Evolutionary conservation across 1,284 basidiomycete species (phyloP), one percentile per base, ranked within the genome.

Genomic region (Limonomyces culmigenus): DNA sequence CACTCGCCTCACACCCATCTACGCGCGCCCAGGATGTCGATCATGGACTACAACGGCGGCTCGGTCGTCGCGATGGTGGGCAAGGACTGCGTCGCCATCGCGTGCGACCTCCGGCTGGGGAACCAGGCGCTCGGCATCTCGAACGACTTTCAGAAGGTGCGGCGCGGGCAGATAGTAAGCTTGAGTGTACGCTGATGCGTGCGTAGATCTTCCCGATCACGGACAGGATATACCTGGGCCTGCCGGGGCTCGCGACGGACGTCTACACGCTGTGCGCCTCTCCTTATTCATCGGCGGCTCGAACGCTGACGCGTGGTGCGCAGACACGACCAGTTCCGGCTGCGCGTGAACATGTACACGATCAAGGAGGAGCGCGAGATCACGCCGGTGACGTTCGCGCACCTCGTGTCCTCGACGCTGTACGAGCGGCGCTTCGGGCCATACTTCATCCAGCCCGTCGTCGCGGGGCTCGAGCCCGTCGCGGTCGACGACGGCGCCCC

Each of bases 361-460:
- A 96, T 99, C 73, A 99, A 98, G 63, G 95, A 99, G 56, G 93
- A 97, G 54, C 74, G 95, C 41, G 83, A 92, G 49, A 96, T 99
- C 50, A 80, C 91, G 47, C 95, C 95, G 33, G 79, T 92, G 62
- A 91, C 89, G 5, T 97, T 98, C 59, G 85, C 91, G 17, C 87
- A 93, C 51, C 76, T 99, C 44, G 81, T 97, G 43, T 92, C 87
- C 37, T 92, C 87, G 38, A 95, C 93, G n/a, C 69, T 99, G 19
- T 99, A 98, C 58, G 91, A 97, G 60, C 77, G 77, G 53, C 77
- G 93, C 56, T 98, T 97, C 49, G 89, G 88, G 2, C 92, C 93
- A 15, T 98, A 89, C 66, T 97, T 93, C 60, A 77, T 93, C 48
- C 92, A 97, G 56, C 95, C 95, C 13, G 89, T 99, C 41, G 79